Base-by-base conservation (phyloP, 2,329 filamentous ascomycete species). In the Zymoseptoria pseudotritici region DNA sequence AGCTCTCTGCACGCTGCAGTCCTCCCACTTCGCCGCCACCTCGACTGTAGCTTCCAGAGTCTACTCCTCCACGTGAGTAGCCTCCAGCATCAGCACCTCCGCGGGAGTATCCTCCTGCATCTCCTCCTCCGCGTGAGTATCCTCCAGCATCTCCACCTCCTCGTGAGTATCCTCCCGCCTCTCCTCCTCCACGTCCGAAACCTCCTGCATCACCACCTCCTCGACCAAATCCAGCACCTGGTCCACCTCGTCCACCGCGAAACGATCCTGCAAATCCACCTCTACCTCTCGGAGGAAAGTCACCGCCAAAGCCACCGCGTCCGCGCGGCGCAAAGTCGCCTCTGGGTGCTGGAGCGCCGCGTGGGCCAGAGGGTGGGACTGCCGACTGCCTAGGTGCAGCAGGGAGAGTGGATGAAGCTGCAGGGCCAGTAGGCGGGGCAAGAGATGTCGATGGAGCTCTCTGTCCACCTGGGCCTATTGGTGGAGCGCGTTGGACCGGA, bases 321-420 rank as follows among this genome's bases (percentile, higher is more conserved):
- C 76, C 73, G 50, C 76, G 62, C 26, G 57, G 68, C 29, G 65
- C 66, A 53, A 66, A 69, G 26, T 66, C 68, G 17, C 77, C 77
- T 56, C 69, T 69, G 29, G 76, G 73, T 5, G 76, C 75, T 17
- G 75, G 74, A 21, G 60, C 65, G 17, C 63, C 66, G 50, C 70
- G 62, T 20, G 72, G 71, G 11, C 71, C 71, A 50, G 69, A 70
- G n/a, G 72, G 71, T n/a, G 71, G 68, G 50, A 68, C 65, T 36
- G 53, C 52, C 10, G 52, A 53, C 22, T 63, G 65, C 46, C 70
- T 62, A 20, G 73, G 71, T 11, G 70, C 71, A 52, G 69, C 70
- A 20, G 72, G 71, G 17, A 70, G 67, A 46, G 68, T 65, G 26
- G 49, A 61, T 51, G 63, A 56, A 17, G 67, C 65, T 51, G 69